Conservation (phyloP, 176 grass and related monocot species). For the maize (Zea mays) region DNA sequence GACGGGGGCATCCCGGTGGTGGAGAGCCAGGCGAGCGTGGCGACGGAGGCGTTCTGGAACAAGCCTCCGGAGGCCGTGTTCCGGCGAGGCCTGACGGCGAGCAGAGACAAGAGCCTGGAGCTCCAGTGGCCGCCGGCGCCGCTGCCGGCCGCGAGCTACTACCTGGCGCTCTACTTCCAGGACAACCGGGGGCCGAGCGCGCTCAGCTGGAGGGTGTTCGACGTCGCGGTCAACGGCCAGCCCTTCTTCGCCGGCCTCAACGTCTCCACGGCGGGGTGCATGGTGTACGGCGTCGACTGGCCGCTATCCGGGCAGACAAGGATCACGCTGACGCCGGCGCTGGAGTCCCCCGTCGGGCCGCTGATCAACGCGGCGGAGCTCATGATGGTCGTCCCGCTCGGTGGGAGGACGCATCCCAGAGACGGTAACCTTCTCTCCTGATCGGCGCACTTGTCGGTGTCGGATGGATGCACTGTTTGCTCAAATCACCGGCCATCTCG, state of each 20-base stretch:
- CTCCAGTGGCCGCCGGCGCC: constrained; percentile 65
- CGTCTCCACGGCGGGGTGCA: constrained; percentile 61
- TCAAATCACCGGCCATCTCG: neutral
- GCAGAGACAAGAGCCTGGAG: constrained; percentile 43
- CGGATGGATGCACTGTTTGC: neutral
- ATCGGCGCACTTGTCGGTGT: neutral
- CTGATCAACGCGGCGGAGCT: constrained; percentile 90
- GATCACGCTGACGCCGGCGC: constrained; percentile 63
- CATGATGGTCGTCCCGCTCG: constrained; percentile 71
- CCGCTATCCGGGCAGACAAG: constrained; percentile 60
- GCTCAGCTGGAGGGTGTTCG: constrained; percentile 71
- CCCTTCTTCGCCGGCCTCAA: constrained; percentile 75
- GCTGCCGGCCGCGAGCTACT: constrained; percentile 73
- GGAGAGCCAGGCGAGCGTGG: constrained; percentile 53
- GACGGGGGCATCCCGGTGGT: constrained; percentile 44
- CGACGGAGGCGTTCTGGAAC: constrained; percentile 74
- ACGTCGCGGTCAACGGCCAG: constrained; percentile 68
- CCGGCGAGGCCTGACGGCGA: constrained; percentile 52
- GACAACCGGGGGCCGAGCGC: constrained; percentile 64
- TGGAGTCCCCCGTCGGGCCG: constrained; percentile 63
- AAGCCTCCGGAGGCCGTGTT: constrained; percentile 62
- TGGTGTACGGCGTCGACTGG: constrained; percentile 57
- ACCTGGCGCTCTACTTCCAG: constrained; percentile 88
- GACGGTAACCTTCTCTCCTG: constrained; percentile 52
- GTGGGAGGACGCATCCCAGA: constrained; percentile 78